A percentile compares a stretch with the other conserved stretches of the same genome.
phyloP scores from a whole-genome alignment of 163 green algal species.

The Chlorella variabilis region DNA sequence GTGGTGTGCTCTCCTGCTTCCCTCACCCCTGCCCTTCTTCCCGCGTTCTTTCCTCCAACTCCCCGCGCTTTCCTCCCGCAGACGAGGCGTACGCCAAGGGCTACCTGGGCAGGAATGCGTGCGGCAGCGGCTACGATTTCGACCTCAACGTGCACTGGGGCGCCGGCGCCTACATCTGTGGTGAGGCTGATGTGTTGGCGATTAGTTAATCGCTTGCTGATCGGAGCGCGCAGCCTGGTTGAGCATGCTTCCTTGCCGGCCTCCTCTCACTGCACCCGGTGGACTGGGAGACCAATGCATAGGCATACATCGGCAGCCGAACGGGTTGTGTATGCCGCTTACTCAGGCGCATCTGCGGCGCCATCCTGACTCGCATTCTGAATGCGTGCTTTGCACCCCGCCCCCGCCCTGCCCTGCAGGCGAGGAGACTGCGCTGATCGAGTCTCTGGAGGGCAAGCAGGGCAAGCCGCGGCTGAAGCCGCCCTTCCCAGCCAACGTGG shows the following conservation, averaged over 20 bases:
- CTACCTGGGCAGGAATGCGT: constrained; percentile 97
- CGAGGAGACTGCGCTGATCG: constrained; percentile 99
- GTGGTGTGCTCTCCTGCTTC: too few relatives aligned
- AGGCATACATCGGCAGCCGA: too few relatives aligned
- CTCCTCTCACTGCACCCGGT: too few relatives aligned
- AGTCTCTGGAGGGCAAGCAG: constrained; percentile 96
- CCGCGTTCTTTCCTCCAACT: not conserved
- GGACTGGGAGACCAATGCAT: too few relatives aligned
- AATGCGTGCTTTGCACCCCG: too few relatives aligned
- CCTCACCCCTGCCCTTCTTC: not conserved
- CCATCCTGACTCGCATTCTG: too few relatives aligned
- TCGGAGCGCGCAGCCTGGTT: too few relatives aligned
- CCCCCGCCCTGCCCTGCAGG: constrained; percentile 77
- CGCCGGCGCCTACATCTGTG: constrained; percentile 99
- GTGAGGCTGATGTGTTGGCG: constrained; percentile 43
- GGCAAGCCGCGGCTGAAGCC: constrained; percentile 99
- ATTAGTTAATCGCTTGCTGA: too few relatives aligned
- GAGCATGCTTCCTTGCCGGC: too few relatives aligned
- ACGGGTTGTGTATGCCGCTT: too few relatives aligned
- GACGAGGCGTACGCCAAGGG: constrained; percentile 93
- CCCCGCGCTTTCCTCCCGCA: too few relatives aligned
- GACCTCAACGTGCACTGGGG: constrained; percentile 93
- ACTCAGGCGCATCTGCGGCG: too few relatives aligned
- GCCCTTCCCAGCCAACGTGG: constrained; percentile 97
- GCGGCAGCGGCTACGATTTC: constrained; percentile 94